Evolutionary conservation across 192 early-diverging fungal genomes (phyloP).

Genomic region (Coemansia sp.): DNA sequence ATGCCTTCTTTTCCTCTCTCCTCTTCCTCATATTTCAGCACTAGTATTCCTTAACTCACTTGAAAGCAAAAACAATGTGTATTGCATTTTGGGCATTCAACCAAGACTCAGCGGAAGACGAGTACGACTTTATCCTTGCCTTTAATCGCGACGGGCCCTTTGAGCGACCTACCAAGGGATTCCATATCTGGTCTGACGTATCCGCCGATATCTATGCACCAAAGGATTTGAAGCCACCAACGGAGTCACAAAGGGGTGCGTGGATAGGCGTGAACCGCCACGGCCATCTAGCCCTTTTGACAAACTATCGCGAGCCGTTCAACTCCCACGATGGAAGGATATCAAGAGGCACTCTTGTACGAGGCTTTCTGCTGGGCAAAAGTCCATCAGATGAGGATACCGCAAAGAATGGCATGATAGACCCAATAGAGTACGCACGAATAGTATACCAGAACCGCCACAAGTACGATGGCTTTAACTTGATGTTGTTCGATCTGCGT

Average conservation of each 20-base stretch:
- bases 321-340: slow-evolving; percentile 22
- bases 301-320: slow-evolving; percentile 30
- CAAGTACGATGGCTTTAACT: slow-evolving; percentile 49
- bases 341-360: slow-evolving; percentile 49
- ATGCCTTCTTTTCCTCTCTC: neutral
- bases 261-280: slow-evolving; percentile 37
- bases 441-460: slow-evolving; percentile 24
- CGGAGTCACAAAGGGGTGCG: slow-evolving; percentile 28
- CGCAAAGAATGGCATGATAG: neutral
- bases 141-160: slow-evolving; percentile 55
- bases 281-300: slow-evolving; percentile 34
- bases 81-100: slow-evolving; percentile 30
- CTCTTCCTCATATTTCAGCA: neutral
- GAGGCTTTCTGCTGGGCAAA: slow-evolving; percentile 26
- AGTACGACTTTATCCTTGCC: slow-evolving; percentile 22
- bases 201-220: slow-evolving; percentile 36
- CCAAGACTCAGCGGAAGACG: neutral
- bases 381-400: neutral
- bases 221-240: slow-evolving; percentile 29
- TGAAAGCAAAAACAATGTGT: slow-evolving; percentile 40
- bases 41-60: neutral
- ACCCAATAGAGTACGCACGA: slow-evolving; percentile 28
- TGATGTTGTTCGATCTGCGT: slow-evolving; percentile 40
- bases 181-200: slow-evolving; percentile 29
- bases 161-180: slow-evolving; percentile 31